Conservation (phyloP, 805 yeast species). For the Kazachstania viticola region DNA sequence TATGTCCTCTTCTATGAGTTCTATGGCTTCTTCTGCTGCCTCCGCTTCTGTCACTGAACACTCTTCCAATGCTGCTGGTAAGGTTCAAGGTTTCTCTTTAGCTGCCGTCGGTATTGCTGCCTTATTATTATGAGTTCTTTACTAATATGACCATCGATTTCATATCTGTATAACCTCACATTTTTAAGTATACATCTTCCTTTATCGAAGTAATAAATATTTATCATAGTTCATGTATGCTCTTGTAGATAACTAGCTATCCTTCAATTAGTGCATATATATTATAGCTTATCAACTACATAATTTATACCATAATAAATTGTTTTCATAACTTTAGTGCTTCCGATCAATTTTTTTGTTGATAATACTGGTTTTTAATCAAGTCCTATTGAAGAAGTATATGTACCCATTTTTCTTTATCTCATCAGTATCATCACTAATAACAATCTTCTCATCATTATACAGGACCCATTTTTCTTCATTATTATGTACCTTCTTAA, state of each 20-base stretch:
- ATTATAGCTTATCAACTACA: background rate
- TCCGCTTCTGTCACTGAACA: background rate
- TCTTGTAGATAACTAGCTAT: too few species aligned
- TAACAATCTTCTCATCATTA: constrained; percentile 82
- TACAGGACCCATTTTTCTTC: constrained; percentile 57
- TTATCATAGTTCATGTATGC: too few species aligned
- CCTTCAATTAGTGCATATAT: too few species aligned
- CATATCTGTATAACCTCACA: too few species aligned
- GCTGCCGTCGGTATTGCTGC: constrained; percentile 9
- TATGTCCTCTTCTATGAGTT: constrained; percentile 1
- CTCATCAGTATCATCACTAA: constrained; percentile 33
- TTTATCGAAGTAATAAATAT: too few species aligned
- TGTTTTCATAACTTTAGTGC: too few species aligned
- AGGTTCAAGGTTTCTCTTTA: constrained; percentile 1
- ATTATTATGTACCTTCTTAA: constrained; percentile 33
- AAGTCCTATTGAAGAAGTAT: constrained; percentile 21
- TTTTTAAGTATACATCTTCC: too few species aligned
- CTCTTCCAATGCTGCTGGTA: constrained; percentile 3
- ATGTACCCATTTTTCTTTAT: constrained; percentile 39
- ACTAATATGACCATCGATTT: background rate
- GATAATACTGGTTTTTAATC: too few species aligned
- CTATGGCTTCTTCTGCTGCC: constrained; percentile 4
- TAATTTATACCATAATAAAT: too few species aligned
- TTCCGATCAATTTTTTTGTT: too few species aligned
- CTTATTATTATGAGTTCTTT: constrained; percentile 6